These are phyloP conservation scores for Psilocybe mexicana DNA, from an alignment of 1,284 basidiomycete genomes.

Conservation along the genomic window DNA sequence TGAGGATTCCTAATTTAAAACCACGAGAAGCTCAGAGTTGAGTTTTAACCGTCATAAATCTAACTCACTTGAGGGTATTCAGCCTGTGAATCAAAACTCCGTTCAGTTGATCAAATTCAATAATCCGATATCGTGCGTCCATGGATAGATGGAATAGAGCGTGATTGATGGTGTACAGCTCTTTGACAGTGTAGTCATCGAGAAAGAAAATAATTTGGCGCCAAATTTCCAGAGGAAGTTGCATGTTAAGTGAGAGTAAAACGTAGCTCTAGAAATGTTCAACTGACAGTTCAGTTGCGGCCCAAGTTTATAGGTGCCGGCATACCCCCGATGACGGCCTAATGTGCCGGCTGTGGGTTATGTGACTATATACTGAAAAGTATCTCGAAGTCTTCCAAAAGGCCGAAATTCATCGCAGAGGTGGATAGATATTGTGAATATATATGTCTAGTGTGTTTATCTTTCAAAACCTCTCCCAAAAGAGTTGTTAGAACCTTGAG, in stretches of 20 bases:
- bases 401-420: no score
- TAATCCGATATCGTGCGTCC: not conserved
- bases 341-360: no score
- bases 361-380: no score
- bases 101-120: not conserved
- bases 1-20: not conserved
- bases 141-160: constrained; percentile 2
- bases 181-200: not conserved
- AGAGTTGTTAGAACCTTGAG: no score
- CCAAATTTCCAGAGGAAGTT: constrained; percentile 1
- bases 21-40: not conserved
- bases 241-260: not conserved
- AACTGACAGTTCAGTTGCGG: no score
- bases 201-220: not conserved
- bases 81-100: not conserved
- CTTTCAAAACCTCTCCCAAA: no score
- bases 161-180: not conserved
- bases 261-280: not conserved
- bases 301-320: no score
- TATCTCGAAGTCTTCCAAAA: no score
- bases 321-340: no score
- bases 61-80: not conserved
- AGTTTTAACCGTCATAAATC: not conserved
- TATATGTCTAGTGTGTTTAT: no score
- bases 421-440: no score